These are phyloP conservation scores for Dichotomopilus funicola DNA, from an alignment of 2,329 filamentous ascomycete genomes.

Conservation along the genomic window DNA sequence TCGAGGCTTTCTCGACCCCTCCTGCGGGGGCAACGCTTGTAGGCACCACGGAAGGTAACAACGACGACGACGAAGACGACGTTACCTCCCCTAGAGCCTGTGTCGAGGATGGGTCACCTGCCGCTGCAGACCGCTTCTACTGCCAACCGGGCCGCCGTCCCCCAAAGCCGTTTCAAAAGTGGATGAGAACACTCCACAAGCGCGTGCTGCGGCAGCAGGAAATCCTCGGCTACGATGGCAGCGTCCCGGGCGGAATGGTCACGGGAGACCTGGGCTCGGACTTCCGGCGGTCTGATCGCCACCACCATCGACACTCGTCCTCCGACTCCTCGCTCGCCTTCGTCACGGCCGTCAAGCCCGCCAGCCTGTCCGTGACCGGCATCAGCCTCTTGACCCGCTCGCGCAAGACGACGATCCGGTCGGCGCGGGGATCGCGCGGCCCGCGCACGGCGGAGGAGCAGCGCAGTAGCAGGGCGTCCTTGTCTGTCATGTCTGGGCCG, in stretches of 20 bases:
- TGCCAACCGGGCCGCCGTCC: slow-evolving; percentile 6
- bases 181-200: slow-evolving; percentile 64
- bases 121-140: background rate
- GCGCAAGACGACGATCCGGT: slow-evolving; percentile 44
- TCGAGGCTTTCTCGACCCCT: background rate
- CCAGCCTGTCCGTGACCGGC: slow-evolving; percentile 69
- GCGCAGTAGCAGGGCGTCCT: slow-evolving; percentile 56
- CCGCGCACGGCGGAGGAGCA: slow-evolving; percentile 44
- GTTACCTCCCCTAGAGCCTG: too few relatives aligned
- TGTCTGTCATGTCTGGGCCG: slow-evolving; percentile 49
- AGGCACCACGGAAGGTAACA: background rate
- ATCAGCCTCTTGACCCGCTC: slow-evolving; percentile 61
- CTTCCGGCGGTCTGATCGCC: slow-evolving; percentile 17
- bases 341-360: slow-evolving; percentile 73
- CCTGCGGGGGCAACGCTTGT: slow-evolving; percentile 11
- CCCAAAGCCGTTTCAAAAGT: slow-evolving; percentile 58
- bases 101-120: too few relatives aligned
- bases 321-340: slow-evolving; percentile 73
- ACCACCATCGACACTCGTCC: slow-evolving; percentile 50
- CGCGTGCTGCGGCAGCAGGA: slow-evolving; percentile 42
- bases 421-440: slow-evolving; percentile 48
- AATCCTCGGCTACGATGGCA: slow-evolving; percentile 18
- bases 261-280: slow-evolving; percentile 23
- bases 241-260: slow-evolving; percentile 30
- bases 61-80: background rate